Percentiles rank a stretch among this genome's conserved stretches.
Conservation (phyloP, 2,329 filamentous ascomycete genomes). For the Fusarium agapanthi region DNA sequence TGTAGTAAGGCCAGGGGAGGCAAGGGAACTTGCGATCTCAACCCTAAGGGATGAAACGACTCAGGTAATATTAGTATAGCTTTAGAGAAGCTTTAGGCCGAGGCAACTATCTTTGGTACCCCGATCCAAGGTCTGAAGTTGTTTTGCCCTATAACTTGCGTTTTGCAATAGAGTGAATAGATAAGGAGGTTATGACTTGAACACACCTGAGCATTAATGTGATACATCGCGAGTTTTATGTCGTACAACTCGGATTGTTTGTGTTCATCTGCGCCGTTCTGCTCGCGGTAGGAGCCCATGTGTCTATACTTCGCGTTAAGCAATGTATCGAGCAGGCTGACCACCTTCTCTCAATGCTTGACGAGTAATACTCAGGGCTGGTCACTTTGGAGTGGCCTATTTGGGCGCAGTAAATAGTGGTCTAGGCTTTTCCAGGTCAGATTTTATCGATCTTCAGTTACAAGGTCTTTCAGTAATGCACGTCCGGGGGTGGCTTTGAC, state of each 20-base stretch:
- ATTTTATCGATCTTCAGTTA: background rate
- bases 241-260: background rate
- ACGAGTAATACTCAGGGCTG: background rate
- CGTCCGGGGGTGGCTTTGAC: background rate
- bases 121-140: background rate
- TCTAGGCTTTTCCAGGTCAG: background rate
- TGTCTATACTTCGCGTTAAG: background rate
- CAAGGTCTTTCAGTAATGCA: background rate
- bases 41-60: background rate
- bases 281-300: background rate
- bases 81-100: background rate
- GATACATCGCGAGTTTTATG: background rate
- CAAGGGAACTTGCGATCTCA: background rate
- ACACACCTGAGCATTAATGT: background rate
- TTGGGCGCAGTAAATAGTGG: background rate
- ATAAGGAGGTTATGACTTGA: background rate
- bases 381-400: background rate
- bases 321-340: background rate
- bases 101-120: background rate
- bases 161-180: background rate
- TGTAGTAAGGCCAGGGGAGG: background rate
- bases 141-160: background rate
- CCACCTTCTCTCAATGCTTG: background rate
- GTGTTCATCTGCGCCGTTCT: background rate
- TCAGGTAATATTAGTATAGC: background rate